These are phyloP conservation scores for Colletotrichum sp. DNA, from an alignment of 2,329 filamentous ascomycete genomes.

Conservation along the genomic window DNA sequence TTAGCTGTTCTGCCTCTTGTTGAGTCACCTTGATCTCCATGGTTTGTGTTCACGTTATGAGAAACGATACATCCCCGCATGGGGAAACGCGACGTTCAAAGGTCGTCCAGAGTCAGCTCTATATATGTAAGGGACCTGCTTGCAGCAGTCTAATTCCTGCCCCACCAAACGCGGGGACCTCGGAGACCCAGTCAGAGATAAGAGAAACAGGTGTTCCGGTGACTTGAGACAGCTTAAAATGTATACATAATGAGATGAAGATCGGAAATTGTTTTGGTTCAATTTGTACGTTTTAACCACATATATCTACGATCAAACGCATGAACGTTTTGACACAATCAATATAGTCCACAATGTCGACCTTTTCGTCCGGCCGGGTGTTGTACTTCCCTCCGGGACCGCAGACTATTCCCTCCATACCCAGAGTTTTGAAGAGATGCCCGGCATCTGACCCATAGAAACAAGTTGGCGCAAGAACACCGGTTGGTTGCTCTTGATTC, in stretches of 20 bases:
- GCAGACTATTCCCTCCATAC: slow-evolving; percentile 30
- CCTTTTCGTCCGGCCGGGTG: slow-evolving; percentile 20
- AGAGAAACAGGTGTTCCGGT: neutral
- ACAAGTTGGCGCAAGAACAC: slow-evolving; percentile 28
- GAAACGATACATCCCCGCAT: neutral
- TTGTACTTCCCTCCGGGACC: slow-evolving; percentile 31
- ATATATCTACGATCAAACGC: neutral
- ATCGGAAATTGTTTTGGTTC: neutral
- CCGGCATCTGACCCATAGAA: slow-evolving; percentile 31
- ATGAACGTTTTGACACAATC: neutral
- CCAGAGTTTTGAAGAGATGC: slow-evolving; percentile 28
- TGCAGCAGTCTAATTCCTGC: neutral
- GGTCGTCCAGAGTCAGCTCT: neutral
- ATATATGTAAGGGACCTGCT: neutral
- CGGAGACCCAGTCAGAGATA: neutral
- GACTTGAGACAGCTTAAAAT: neutral
- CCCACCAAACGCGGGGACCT: neutral
- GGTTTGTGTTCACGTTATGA: neutral
- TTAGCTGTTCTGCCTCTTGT: slow-evolving; percentile 26
- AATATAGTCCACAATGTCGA: neutral
- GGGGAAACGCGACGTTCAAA: neutral
- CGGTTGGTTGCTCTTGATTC: neutral
- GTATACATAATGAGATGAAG: neutral
- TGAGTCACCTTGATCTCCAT: slow-evolving; percentile 14
- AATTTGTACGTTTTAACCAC: neutral